Conservation (phyloP, 2,329 filamentous ascomycete genomes). For the Aspergillus transmontanensis region DNA sequence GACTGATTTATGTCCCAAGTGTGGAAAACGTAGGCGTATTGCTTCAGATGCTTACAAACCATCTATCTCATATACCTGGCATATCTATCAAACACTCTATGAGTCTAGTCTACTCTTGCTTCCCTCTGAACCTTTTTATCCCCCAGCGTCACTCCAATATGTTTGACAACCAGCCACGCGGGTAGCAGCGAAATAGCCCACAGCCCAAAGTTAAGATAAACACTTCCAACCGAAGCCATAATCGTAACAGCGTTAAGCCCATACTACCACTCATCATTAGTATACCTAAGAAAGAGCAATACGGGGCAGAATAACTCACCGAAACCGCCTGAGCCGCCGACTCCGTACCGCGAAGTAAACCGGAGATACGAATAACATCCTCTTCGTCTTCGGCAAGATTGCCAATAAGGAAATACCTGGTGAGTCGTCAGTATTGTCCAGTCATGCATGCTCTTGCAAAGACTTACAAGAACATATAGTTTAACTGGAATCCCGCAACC, state of each 20-base stretch:
- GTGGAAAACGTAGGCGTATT: not conserved
- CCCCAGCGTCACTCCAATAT: conserved; percentile 50
- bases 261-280: conserved; percentile 49
- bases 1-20: no score
- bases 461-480: conserved; percentile 69
- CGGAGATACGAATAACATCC: conserved; percentile 69
- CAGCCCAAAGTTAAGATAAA: conserved; percentile 71
- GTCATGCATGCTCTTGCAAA: no score
- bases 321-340: conserved; percentile 73
- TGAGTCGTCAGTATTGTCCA: not conserved
- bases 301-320: conserved; percentile 33
- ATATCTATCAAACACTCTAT: not conserved
- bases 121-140: conserved; percentile 32
- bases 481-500: conserved; percentile 69
- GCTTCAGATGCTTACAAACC: not conserved
- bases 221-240: conserved; percentile 66
- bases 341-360: conserved; percentile 69
- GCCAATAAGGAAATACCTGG: conserved; percentile 69
- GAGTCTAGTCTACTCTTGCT: not conserved
- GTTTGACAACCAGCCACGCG: conserved; percentile 66
- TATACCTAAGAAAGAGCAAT: not conserved
- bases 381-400: conserved; percentile 64
- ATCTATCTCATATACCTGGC: not conserved
- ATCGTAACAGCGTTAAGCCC: conserved; percentile 64
- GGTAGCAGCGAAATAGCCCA: conserved; percentile 67